Base-by-base conservation (phyloP, 2,329 filamentous ascomycete species). In the Ophiobolus disseminans region DNA sequence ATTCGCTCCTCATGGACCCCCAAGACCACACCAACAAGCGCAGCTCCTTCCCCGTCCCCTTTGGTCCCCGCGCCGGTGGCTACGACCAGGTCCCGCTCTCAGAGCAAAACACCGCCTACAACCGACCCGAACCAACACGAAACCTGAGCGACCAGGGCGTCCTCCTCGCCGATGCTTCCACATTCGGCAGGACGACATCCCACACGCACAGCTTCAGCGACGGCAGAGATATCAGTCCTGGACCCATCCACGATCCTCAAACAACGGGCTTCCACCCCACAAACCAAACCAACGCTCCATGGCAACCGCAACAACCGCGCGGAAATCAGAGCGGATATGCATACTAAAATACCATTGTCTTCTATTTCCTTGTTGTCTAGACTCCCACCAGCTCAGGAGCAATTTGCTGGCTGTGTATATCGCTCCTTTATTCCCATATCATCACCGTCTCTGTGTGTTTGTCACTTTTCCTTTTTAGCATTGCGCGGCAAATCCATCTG, bases 1-100 rank as follows among this genome's bases (percentile, higher is more conserved):
- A 93, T 78, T 92, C 89, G 10, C 84, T 97, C 16, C 85, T 96
- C 49, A 85, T 91, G 73, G 84, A 88, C 42, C 82, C 83, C 11
- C 72, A 73, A 34, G 75, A 75, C 25, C 76, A 76, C 22, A 20
- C 6, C 26, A 47, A 47, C 68, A 77, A 76, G 64, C 65, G 68
- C 54, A 65, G 48, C 40, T 69, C 67, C 5, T 52, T 68, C 22
- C 64, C 67, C 6, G 57, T 58, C 30, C 64, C 63, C 14, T 70
- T 68, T 26, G 67, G 60, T 10, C 63, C 56, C 38, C 62, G 63
- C 19, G 58, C 60, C 28, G 68, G 49, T 25, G 62, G 69, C 44
- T 74, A 74, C 60, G 70, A 74, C 32, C 63, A 60, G 4, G 68
- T 74, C 28, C 72, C 72, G 14, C 62, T 73, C 21, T 55, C 63